Base-by-base conservation (phyloP, 768 basidiomycete species). In the Boletus speciosus region DNA sequence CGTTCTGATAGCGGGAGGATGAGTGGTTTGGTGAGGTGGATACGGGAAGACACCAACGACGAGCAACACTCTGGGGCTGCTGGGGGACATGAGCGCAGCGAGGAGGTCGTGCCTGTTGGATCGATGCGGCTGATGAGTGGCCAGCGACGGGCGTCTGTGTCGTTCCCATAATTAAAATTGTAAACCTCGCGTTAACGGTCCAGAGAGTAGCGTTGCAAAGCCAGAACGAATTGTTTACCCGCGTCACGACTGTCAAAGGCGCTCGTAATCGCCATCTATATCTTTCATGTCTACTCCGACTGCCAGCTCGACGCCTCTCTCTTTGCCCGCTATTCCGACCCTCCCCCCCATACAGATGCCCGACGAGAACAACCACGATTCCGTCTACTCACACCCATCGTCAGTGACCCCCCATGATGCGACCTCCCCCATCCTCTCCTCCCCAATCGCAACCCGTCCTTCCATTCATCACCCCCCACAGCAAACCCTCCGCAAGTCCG, bases 401-500 rank as follows among this genome's bases (percentile, higher is more conserved):
- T 74, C 78, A 37, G 70, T 72, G 55, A 29, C 29, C 29, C 64
- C 64, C 19, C 66, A 70, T 60, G 75, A 76, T 54, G 71, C 76
- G 11, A 75, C 76, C 46, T 68, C 75, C n/a, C 74, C 80, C 40
- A 73, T 77, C 6, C 66, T 69, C 51, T 73, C 74, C 36, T 77
- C 78, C 37, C 71, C 73, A 49, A 62, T 64, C 56, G 40, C 51
- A 49, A 34, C 39, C 29, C 49, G 39, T 21, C 49, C 65, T 46
- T 56, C 68, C 37, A 47, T 67, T 47, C 66, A 64, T 62, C 59
- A 53, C 19, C 53, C 59, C 37, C 49, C 62, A 35, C 67, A 67
- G 50, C 63, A 62, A 51, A 66, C 65, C 55, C 78, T 90, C 51
- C 80, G 86, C 62, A 90, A 90, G 73, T 86, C 88, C 29, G 71